Evolutionary conservation across 495 filamentous ascomycete species (phyloP), one percentile per base, ranked within the genome.

Genomic region (Trichoderma reesei): DNA sequence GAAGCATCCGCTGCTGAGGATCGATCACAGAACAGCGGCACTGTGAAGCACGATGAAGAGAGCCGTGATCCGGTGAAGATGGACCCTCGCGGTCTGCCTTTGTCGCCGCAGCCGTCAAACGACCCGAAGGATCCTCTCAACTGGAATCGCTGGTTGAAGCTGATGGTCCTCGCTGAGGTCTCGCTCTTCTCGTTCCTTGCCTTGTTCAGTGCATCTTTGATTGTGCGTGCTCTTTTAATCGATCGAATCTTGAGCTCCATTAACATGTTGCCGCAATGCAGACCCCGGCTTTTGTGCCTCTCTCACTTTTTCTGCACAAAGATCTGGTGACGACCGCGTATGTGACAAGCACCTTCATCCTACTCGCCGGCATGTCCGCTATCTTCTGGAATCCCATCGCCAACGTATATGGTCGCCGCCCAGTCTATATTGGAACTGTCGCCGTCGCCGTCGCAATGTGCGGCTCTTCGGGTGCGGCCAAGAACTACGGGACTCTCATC

Each of bases 351-450:
- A 59, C 54, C 1, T 64, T 64, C 54, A 64, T 64, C 39, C 20
- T 64, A 6, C 59, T 56, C 10, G 63, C 42, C 33, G 63, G 48
- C 18, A 37, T 72, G 18, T 65, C 66, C 48, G 37, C 72, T n/a
- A 68, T 89, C 3, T 84, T 88, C 69, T 89, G 86, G 87, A 86
- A 89, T 71, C 85, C 86, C 0, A 79, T 88, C 56, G 83, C 86
- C 0, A 71, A 88, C 64, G 81, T 86, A 65, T 88, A 83, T 75
- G 86, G 86, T 41, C 88, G 87, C 72, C 77, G 86, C n/a, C 74
- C 83, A 56, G 82, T 83, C 1, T 88, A 85, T 71, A 68, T 89
- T 7, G 41, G 85, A 46, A 85, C 82, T 5, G 75, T 85, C 63
- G 70, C 81, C n/a, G 85, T 82, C 62, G 72, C 74, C 31, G 67